These are phyloP conservation scores for Suillus decipiens DNA, from an alignment of 768 basidiomycete genomes.

Conservation along the genomic window DNA sequence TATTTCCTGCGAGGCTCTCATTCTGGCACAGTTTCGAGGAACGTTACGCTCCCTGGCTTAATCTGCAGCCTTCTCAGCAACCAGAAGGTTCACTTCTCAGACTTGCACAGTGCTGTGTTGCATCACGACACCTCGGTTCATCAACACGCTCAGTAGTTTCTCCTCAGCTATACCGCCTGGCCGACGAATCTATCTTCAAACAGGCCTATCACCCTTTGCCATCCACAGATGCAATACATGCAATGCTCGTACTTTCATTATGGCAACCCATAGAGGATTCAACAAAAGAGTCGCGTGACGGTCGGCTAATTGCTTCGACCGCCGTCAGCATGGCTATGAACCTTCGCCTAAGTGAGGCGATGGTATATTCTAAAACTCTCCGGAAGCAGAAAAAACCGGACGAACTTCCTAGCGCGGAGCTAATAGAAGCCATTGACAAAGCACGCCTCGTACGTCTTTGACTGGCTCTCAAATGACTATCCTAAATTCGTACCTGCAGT, in stretches of 20 bases:
- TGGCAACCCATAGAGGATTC: constrained; percentile 44
- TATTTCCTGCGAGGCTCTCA: not conserved
- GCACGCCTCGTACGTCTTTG: constrained; percentile 38
- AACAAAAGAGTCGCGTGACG: constrained; percentile 37
- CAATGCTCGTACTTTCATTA: constrained; percentile 43
- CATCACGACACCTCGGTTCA: constrained; percentile 44
- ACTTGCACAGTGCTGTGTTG: constrained; percentile 47
- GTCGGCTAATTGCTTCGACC: constrained; percentile 39
- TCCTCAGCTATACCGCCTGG: constrained; percentile 43
- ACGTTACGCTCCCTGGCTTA: constrained; percentile 46
- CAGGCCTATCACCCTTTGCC: constrained; percentile 45
- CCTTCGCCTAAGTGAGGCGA: constrained; percentile 40
- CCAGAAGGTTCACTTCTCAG: constrained; percentile 38
- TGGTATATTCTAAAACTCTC: constrained; percentile 33
- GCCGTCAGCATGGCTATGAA: constrained; percentile 52
- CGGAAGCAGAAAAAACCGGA: constrained; percentile 30
- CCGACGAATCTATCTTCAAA: constrained; percentile 39
- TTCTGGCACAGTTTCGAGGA: constrained; percentile 39
- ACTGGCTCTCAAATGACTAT: constrained; percentile 19
- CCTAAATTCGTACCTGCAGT: constrained; percentile 27
- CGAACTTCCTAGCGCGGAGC: constrained; percentile 29
- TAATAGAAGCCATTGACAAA: constrained; percentile 36
- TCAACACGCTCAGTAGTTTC: constrained; percentile 36
- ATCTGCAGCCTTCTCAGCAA: constrained; percentile 35
- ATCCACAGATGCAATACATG: constrained; percentile 42